Base-by-base conservation (phyloP, 345 rosid species). In the Brassica cretica region DNA sequence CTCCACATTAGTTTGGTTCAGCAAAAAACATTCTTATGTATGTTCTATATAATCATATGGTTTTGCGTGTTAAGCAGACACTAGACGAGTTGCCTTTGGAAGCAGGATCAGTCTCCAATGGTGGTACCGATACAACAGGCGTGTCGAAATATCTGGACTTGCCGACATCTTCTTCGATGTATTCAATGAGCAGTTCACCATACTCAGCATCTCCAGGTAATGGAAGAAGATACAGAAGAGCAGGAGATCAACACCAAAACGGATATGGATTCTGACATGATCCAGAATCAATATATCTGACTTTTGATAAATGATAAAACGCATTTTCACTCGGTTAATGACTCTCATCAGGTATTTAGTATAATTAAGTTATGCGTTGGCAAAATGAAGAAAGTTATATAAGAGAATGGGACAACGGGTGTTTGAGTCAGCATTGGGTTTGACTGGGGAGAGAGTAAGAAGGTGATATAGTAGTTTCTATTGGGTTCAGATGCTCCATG, bases 71-170 rank as follows among this genome's bases (percentile, higher is more conserved):
- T 64, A 16, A 29, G 35, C 81, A 96, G 99, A 93, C 97, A 37
- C 75, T 96, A 89, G 99, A 93, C 70, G 95, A 93, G 84, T 82
- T 96, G 82, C 99, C 98, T 6, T 72, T 93, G 83, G 98, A 93
- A 81, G 93, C 97, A 72, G 97, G 89, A 70, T 63, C 97, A 27
- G 91, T 90, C 10, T 89, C 79, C 82, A 76, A 80, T 72, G 35
- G 81, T 81, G 88, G 89, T 7, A 35, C 86, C 2, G 97, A 93
- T 81, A 71, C 96, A 53, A 88, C 91, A 2, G 94, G 96, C 15
- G 74, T 87, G 79, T 91, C 96, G n/a, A 93, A 84, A 89, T 84
- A 88, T 78, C 94, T 84, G 53, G 97, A 95, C 68, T 64, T 91
- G 61, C 88, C 93, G 4, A 85, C 90, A 41, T 87, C 98, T 21